These are phyloP conservation scores for Calamus simplicifolius DNA, from an alignment of 176 grass and related monocot species.

Conservation along the genomic window DNA sequence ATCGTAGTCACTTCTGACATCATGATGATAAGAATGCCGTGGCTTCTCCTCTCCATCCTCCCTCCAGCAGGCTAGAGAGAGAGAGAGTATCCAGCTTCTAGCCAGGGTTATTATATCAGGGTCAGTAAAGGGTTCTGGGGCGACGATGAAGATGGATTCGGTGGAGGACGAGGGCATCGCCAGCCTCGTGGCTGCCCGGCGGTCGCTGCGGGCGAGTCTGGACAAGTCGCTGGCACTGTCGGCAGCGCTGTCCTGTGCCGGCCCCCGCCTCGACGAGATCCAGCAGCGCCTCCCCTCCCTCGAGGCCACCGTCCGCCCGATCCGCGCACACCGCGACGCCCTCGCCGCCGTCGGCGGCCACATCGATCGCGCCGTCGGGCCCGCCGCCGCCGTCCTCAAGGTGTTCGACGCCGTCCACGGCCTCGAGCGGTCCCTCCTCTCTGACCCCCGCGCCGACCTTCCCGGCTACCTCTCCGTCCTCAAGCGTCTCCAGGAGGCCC, in stretches of 20 bases:
- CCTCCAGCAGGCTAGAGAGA: no score
- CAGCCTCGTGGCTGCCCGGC: slow-evolving; percentile 38
- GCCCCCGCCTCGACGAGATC: slow-evolving; percentile 64
- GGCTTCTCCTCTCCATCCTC: no score
- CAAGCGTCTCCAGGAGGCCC: slow-evolving; percentile 64
- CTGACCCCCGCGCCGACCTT: slow-evolving; percentile 29
- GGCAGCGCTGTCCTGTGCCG: slow-evolving; percentile 30
- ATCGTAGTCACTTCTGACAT: no score
- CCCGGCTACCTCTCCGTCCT: slow-evolving; percentile 55
- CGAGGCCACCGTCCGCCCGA: slow-evolving; percentile 70
- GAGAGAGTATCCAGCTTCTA: no score
- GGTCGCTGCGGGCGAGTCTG: slow-evolving; percentile 32
- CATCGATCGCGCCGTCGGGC: slow-evolving; percentile 84
- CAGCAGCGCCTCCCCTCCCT: slow-evolving; percentile 59
- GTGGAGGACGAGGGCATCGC: slow-evolving; percentile 19
- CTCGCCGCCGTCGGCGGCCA: slow-evolving; percentile 51
- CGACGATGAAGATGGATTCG: not conserved
- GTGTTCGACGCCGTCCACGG: slow-evolving; percentile 94
- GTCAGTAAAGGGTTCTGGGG: not conserved
- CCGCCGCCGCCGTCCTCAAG: slow-evolving; percentile 85
- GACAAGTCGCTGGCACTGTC: slow-evolving; percentile 49
- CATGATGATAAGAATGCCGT: no score
- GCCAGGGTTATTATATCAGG: no score
- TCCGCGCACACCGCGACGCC: slow-evolving; percentile 45
- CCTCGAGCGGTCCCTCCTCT: slow-evolving; percentile 70